Evolutionary conservation across 192 early-diverging fungal genomes (phyloP), one percentile per base, ranked within the genome.

Genomic region (Entophlyctis luteolus): DNA sequence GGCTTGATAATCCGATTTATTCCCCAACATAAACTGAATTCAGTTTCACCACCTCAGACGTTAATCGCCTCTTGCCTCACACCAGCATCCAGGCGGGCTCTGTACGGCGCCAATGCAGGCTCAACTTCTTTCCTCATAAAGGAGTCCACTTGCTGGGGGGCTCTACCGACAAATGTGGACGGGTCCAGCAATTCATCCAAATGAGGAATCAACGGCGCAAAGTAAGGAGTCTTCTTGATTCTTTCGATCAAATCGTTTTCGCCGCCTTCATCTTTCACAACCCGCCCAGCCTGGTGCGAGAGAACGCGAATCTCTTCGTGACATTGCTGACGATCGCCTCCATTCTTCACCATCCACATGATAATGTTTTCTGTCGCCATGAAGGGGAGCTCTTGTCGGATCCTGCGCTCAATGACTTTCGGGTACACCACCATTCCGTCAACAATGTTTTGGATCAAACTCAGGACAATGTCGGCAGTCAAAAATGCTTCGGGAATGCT

Each of bases 281-380:
- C 84, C 8, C 79, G 77, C 38, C 91, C 96, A 31, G 94, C 94
- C 86, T 97, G 83, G 54, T 98, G 94, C 58, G 86, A 88, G 10
- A 98, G 81, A 22, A 98, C 94, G 56, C 96, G 89, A 73, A 98
- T 96, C 75, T 96, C 84, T 74, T 98, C 96, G 76, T 98, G 96
- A 70, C 93, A 96, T 54, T 87, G 87, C 75, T 98, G 94, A 46
- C 94, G 81, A 76, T 98, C 94, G 31, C 92, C 96, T 38, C 92
- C 94, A 20, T 29, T 18, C 73, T 87, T 89, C 39, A 97, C 94
- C 88, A 96, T 93, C 35, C 91, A 94, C 95, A 98, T 98, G 78
- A 98, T 98, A 53, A 98, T 84, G 80, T 98, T 98, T 77, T 98
- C 96, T 23, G 96, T 98, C n/a, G 96, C 96, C 96, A 97, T 98